phyloP scores from a whole-genome alignment of 768 basidiomycete genomes.

The Tephrocybe rancida region DNA sequence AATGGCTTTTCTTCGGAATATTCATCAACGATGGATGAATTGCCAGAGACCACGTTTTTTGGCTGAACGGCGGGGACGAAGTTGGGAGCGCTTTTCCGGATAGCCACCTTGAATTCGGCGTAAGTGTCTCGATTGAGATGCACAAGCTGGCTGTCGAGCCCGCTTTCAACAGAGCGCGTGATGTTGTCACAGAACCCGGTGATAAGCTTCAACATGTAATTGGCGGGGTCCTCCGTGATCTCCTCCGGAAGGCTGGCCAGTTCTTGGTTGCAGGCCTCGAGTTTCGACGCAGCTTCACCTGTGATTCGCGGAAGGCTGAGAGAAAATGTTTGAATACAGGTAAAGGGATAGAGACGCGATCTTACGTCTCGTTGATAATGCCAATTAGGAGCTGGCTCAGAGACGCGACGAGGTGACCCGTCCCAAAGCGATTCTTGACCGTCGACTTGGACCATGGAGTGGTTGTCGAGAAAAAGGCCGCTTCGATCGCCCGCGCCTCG shows the following conservation, averaged over 20 bases:
- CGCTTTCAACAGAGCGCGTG: slow-evolving; percentile 31
- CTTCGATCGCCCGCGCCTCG: slow-evolving; percentile 38
- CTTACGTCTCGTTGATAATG: slow-evolving; percentile 60
- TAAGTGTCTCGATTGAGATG: slow-evolving; percentile 37
- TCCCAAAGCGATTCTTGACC: slow-evolving; percentile 54
- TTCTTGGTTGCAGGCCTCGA: too few species aligned
- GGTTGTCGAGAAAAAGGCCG: slow-evolving; percentile 47
- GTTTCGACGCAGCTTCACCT: neutral
- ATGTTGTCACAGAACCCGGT: slow-evolving; percentile 43
- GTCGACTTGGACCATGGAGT: slow-evolving; percentile 55
- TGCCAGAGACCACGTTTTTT: too few species aligned
- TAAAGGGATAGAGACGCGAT: slow-evolving; percentile 20
- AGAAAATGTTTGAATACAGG: neutral
- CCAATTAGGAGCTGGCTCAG: slow-evolving; percentile 54
- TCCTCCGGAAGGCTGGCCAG: slow-evolving; percentile 21
- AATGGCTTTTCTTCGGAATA: slow-evolving; percentile 19
- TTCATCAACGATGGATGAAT: slow-evolving; percentile 12
- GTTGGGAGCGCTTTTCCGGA: slow-evolving; percentile 42
- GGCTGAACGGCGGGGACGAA: slow-evolving; percentile 28
- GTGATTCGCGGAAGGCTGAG: neutral
- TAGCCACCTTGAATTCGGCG: slow-evolving; percentile 29
- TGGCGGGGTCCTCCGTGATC: slow-evolving; percentile 48
- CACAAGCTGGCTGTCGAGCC: slow-evolving; percentile 33
- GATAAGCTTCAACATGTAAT: slow-evolving; percentile 47
- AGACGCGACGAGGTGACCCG: slow-evolving; percentile 51